Evolutionary conservation across 2,329 filamentous ascomycete genomes (phyloP).

Genomic region (Elsinoe perseae): DNA sequence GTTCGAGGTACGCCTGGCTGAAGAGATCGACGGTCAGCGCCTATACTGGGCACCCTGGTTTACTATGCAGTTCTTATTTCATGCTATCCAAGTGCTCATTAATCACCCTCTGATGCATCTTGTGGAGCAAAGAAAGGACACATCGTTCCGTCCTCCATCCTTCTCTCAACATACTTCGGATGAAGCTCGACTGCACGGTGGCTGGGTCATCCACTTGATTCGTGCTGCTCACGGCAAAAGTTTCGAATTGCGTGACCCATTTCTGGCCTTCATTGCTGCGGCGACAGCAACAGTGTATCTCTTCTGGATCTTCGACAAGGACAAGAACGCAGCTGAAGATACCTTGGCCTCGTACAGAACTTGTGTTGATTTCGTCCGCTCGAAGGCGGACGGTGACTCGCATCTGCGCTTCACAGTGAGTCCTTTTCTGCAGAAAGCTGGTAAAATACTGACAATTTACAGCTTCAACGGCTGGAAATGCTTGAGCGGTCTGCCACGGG

Average conservation of each 20-base stretch:
- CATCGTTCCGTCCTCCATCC: conserved; percentile 6
- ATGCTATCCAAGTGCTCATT: conserved; percentile 9
- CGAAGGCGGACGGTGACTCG: not conserved
- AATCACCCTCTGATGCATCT: conserved; percentile 12
- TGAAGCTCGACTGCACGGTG: conserved; percentile 12
- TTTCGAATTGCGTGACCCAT: conserved; percentile 11
- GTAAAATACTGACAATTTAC: not conserved
- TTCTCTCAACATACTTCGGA: conserved; percentile 13
- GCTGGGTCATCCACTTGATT: conserved; percentile 10
- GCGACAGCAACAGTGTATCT: conserved; percentile 4
- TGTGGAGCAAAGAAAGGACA: not conserved
- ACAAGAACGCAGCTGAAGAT: not conserved
- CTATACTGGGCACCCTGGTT: conserved; percentile 15
- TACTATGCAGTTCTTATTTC: conserved; percentile 14
- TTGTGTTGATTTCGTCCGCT: not conserved
- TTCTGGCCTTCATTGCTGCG: conserved; percentile 4
- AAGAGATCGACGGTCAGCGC: conserved; percentile 3
- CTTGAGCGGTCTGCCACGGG: not conserved
- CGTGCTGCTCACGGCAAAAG: not conserved
- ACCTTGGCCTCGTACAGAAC: not conserved
- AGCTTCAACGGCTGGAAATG: conserved; percentile 3
- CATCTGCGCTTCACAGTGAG: conserved; percentile 9
- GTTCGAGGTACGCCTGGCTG: not conserved
- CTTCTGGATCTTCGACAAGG: conserved; percentile 13
- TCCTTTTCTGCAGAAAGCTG: not conserved